Base-by-base conservation (phyloP, 148 eudicot species). In the Vaccinium myrtillus region DNA sequence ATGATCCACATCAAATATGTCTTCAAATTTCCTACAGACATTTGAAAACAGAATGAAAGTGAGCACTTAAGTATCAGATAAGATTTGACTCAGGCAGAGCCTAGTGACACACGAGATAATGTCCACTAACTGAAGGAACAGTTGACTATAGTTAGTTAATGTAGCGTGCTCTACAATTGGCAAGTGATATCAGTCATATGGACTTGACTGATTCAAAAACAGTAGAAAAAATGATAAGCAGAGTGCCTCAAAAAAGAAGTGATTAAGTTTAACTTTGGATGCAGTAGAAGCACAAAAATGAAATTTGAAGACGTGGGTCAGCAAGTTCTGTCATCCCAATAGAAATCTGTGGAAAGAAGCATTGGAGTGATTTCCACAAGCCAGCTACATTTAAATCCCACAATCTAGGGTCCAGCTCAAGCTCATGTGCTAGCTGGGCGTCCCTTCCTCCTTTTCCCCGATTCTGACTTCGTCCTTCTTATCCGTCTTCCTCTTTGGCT, bases 1-100 rank as follows among this genome's bases (percentile, higher is more conserved):
- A 92, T 97, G 98, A 90, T 97, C 98, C 51, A 97, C 99, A 85
- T 97, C 98, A 90, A 97, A 97, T 81, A 97, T 95, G 85, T 97
- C 99, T 93, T 97, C 98, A 83, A 95, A 92, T 86, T 96, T 96
- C 93, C 99, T 96, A 92, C 85, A 91, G 49, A 63, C 39, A 82
- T 80, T 65, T 54, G 55, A 79, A 65, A 18, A 1, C 75, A 25
- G 59, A 63, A 16, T 59, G 36, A 59, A 56, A 78, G 32, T 16
- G 51, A 76, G n/a, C 75, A 53, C 11, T 73, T 9, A 48, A 78
- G 77, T 61, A 56, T 59, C 58, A 30, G 50, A 46, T 36, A n/a
- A 19, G 69, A 74, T 75, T 46, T 74, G 53, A 30, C 32, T 14
- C 0, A 36, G 14, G 67, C 80, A 79, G 54, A 51, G 61, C 30